A percentile compares a stretch with the other conserved stretches of the same genome.
These are phyloP conservation scores for Drechslerella coelobrocha DNA, from an alignment of 2,329 filamentous ascomycete genomes.

Conservation along the genomic window DNA sequence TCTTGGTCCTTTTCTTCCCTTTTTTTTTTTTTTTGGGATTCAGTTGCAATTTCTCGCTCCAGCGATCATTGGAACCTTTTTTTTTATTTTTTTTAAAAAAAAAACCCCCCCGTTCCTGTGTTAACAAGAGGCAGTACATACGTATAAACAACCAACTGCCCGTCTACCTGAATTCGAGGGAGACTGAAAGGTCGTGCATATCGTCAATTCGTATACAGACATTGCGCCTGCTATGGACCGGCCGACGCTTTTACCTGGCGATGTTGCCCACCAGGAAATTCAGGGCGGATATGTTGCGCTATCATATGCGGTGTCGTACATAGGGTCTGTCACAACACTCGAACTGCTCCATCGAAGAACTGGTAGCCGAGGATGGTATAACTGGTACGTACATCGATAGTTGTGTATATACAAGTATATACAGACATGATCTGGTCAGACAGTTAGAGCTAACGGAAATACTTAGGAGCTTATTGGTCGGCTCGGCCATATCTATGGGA, in stretches of 20 bases:
- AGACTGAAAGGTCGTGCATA: no score
- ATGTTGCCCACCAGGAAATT: constrained; percentile 45
- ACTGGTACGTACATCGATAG: constrained; percentile 66
- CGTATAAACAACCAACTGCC: no score
- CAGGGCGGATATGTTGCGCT: constrained; percentile 71
- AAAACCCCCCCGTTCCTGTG: background rate
- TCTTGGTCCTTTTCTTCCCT: background rate
- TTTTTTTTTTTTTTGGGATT: constrained; percentile 9
- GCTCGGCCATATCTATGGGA: constrained; percentile 75
- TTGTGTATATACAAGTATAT: background rate
- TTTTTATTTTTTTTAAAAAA: background rate
- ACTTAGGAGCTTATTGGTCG: constrained; percentile 67
- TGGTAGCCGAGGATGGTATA: constrained; percentile 71
- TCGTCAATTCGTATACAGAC: no score
- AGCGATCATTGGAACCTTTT: background rate
- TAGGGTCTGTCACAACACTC: constrained; percentile 78
- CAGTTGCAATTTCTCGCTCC: no score
- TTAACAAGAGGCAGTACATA: background rate
- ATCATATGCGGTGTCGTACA: constrained; percentile 73
- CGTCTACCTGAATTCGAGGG: no score
- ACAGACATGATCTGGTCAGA: background rate
- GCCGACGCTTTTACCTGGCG: constrained; percentile 29
- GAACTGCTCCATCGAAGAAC: constrained; percentile 81
- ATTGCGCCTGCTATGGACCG: constrained; percentile 17
- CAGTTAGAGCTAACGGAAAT: background rate